These are phyloP conservation scores for Thelonectria discophora DNA, from an alignment of 2,329 filamentous ascomycete species.

Conservation along the genomic window DNA sequence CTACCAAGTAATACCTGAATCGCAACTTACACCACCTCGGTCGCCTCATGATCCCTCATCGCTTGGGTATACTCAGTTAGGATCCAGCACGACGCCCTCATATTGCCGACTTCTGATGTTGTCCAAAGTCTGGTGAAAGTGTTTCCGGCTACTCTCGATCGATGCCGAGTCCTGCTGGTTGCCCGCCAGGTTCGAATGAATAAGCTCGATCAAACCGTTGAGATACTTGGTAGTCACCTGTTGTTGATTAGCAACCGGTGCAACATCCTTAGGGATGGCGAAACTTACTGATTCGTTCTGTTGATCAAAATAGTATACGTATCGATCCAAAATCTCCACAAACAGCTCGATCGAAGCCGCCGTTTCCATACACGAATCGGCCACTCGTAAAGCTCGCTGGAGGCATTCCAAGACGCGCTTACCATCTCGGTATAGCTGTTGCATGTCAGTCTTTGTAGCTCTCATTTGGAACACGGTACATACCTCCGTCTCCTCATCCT, in stretches of 20 bases:
- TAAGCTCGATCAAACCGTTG: conserved; percentile 96
- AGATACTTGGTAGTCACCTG: conserved; percentile 94
- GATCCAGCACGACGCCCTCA: conserved; percentile 84
- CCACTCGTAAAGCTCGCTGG: conserved; percentile 92
- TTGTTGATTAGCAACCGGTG: conserved; percentile 26
- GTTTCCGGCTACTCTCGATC: conserved; percentile 88
- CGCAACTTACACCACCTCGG: conserved; percentile 9
- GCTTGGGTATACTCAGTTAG: conserved; percentile 48
- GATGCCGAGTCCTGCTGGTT: conserved; percentile 83
- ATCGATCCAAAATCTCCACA: conserved; percentile 97
- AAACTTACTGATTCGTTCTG: conserved; percentile 86
- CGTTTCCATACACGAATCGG: conserved; percentile 98
- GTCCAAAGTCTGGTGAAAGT: conserved; percentile 94
- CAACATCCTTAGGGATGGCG: too few species aligned
- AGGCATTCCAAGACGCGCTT: conserved; percentile 97
- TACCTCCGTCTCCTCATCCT: conserved; percentile 83
- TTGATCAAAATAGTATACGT: conserved; percentile 99
- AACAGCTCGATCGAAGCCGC: conserved; percentile 97
- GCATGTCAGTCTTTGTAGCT: conserved; percentile 29
- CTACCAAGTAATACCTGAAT: conserved; percentile 30
- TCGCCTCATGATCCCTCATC: neutral
- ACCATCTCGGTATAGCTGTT: conserved; percentile 93
- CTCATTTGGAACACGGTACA: conserved; percentile 47
- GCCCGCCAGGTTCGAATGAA: conserved; percentile 92
- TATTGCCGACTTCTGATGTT: conserved; percentile 93